A percentile compares a stretch with the other conserved stretches of the same genome.
Evolutionary conservation across 352 stramenopile genomes (phyloP).

Genomic region (Phytophthora kernoviae): DNA sequence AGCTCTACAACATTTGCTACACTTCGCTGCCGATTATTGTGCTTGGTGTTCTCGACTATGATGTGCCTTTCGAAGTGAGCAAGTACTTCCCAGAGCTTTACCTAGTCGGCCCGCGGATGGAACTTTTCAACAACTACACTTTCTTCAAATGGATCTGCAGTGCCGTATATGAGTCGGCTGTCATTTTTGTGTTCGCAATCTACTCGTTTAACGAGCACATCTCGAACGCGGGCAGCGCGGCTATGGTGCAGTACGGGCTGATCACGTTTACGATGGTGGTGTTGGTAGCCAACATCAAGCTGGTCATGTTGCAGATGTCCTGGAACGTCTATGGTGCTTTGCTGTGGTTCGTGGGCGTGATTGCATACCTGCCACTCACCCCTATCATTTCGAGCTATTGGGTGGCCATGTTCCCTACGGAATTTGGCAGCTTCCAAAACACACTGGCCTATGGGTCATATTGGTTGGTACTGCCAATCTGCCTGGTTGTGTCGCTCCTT

Average conservation of each 20-base stretch:
- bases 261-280: constrained; percentile 94
- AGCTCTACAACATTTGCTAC: constrained; percentile 95
- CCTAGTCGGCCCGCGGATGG: constrained; percentile 68
- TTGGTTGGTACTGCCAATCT: constrained; percentile 75
- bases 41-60: constrained; percentile 80
- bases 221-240: constrained; percentile 84
- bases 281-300: constrained; percentile 94
- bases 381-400: constrained; percentile 71
- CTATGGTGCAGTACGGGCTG: constrained; percentile 92
- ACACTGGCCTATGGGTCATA: constrained; percentile 64
- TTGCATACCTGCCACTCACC: constrained; percentile 69
- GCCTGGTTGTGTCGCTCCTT: constrained; percentile 55
- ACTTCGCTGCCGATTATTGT: constrained; percentile 92
- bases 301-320: constrained; percentile 80
- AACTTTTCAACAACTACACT: constrained; percentile 83
- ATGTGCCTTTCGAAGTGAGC: constrained; percentile 70
- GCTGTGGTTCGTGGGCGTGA: constrained; percentile 65
- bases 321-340: constrained; percentile 58
- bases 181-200: constrained; percentile 74
- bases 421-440: constrained; percentile 81
- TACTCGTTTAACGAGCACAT: constrained; percentile 77
- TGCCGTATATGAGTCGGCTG: constrained; percentile 67
- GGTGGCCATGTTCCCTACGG: constrained; percentile 60
- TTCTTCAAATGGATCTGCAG: constrained; percentile 89
- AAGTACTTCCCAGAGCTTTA: constrained; percentile 82